Evolutionary conservation across 1,139 yeast genomes (phyloP).

Genomic region (Zygosaccharomyces sapae): DNA sequence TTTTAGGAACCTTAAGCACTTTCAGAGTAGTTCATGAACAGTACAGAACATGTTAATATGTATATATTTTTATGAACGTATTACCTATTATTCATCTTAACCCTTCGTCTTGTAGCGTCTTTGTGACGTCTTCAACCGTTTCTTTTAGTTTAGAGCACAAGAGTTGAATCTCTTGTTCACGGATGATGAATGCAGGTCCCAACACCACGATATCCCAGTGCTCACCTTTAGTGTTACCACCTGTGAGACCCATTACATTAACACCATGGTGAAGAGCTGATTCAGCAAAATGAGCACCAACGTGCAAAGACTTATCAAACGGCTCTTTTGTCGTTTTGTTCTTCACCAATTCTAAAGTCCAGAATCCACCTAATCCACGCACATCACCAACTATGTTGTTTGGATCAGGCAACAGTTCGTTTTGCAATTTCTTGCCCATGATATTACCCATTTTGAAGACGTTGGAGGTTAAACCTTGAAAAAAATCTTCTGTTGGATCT

Average conservation of each 20-base stretch:
- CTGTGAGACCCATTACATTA: slow-evolving; percentile 44
- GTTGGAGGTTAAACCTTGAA: slow-evolving; percentile 45
- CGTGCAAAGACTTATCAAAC: slow-evolving; percentile 38
- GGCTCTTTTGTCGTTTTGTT: slow-evolving; percentile 48
- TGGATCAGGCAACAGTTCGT: slow-evolving; percentile 35
- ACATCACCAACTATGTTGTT: slow-evolving; percentile 49
- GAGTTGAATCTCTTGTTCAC: slow-evolving; percentile 45
- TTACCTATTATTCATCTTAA: background rate
- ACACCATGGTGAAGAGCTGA: slow-evolving; percentile 44
- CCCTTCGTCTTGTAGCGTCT: slow-evolving; percentile 20
- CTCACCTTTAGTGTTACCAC: slow-evolving; percentile 37
- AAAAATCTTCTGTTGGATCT: slow-evolving; percentile 51
- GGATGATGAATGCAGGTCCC: slow-evolving; percentile 50
- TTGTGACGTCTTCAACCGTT: slow-evolving; percentile 16
- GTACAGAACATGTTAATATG: background rate
- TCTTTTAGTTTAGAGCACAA: slow-evolving; percentile 36
- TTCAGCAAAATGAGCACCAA: slow-evolving; percentile 39
- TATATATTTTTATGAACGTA: background rate
- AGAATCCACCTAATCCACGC: slow-evolving; percentile 60
- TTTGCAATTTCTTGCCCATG: slow-evolving; percentile 43
- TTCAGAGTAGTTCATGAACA: no score
- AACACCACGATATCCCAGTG: slow-evolving; percentile 48
- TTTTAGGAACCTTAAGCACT: no score
- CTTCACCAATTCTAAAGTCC: slow-evolving; percentile 55
- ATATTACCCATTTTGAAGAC: slow-evolving; percentile 48